Base-by-base conservation (phyloP, 257 asterid species). In the Fraxinus excelsior region DNA sequence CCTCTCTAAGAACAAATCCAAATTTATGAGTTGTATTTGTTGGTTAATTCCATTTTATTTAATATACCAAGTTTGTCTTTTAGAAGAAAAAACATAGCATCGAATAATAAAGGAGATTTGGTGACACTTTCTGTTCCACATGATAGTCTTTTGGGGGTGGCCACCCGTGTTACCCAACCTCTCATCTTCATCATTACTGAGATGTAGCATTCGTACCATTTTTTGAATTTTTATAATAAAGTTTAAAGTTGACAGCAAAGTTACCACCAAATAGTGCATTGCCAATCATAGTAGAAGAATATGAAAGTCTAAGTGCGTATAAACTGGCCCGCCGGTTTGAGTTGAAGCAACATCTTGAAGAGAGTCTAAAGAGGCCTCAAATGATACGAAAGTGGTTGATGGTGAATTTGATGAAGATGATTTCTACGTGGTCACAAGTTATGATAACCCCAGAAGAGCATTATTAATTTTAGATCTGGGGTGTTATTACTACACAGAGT, bases 141-240 rank as follows among this genome's bases (percentile, higher is more conserved):
- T 46, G 66, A 77, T 53, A 56, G 34, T 32, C 31, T 37, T 51
- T 64, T 78, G 31, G 75, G 75, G 38, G 65, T 74, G 82, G 74
- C 72, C 82, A 78, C 67, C 19, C 60, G 66, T 82, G 85, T 82
- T 71, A 72, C 85, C 85, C 80, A 64, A 82, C 82, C 71, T 65
- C 66, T 67, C 51, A 31, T 23, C 74, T 76, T 64, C 56, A 78
- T 77, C 46, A 40, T 34, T 65, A 67, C 25, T 73, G 14, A 38
- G 38, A 65, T 69, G 38, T 23, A 34, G 70, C 76, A 76, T 73
- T 46, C n/a, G 72, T 34, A 46, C 74, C 72, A 40, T 5, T 71
- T 46, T 35, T 35, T 4, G 0, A 0, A 35, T 35, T 35, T 21
- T 49, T 44, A 28, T 19, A 78, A 9, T 19, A 14, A 19, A 7